phyloP scores from a whole-genome alignment of 208 protist species.

The Trypanosoma lewisi region DNA sequence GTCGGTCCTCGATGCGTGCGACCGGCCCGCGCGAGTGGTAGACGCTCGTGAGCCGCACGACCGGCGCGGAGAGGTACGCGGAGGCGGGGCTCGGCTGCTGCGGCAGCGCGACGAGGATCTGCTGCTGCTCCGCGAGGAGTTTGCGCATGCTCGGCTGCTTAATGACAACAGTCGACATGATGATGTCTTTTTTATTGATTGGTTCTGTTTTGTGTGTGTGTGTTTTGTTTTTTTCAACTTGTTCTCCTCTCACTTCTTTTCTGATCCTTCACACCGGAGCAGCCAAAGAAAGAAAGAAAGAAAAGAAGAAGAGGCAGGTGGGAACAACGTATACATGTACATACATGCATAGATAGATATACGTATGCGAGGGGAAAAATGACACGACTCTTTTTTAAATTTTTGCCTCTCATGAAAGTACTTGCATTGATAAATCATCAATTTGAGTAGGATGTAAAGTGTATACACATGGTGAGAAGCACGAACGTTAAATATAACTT shows the following conservation, averaged over 20 bases:
- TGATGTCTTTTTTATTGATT: too few relatives aligned
- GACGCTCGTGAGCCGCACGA: slow-evolving; percentile 9
- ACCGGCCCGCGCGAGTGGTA: slow-evolving; percentile 21
- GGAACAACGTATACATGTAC: background rate
- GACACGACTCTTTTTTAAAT: background rate
- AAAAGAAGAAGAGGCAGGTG: background rate
- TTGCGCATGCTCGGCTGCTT: slow-evolving; percentile 19
- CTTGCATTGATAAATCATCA: too few relatives aligned
- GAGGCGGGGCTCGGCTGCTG: background rate
- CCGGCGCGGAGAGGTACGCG: slow-evolving; percentile 14
- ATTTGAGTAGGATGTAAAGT: too few relatives aligned
- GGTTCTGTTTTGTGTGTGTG: too few relatives aligned
- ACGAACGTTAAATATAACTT: too few relatives aligned
- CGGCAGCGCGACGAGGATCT: slow-evolving; percentile 1
- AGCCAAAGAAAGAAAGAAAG: background rate
- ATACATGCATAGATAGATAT: background rate
- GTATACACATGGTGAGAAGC: too few relatives aligned
- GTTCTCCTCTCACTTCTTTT: background rate
- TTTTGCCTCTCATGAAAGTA: background rate
- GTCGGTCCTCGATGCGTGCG: background rate
- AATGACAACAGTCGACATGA: slow-evolving; percentile 25
- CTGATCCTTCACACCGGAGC: background rate
- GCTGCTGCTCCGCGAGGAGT: slow-evolving; percentile 17
- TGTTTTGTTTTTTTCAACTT: slow-evolving; percentile 5
- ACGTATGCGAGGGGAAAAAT: background rate